Evolutionary conservation across 495 filamentous ascomycete genomes (phyloP).

Genomic region (Podospora fimiseda): DNA sequence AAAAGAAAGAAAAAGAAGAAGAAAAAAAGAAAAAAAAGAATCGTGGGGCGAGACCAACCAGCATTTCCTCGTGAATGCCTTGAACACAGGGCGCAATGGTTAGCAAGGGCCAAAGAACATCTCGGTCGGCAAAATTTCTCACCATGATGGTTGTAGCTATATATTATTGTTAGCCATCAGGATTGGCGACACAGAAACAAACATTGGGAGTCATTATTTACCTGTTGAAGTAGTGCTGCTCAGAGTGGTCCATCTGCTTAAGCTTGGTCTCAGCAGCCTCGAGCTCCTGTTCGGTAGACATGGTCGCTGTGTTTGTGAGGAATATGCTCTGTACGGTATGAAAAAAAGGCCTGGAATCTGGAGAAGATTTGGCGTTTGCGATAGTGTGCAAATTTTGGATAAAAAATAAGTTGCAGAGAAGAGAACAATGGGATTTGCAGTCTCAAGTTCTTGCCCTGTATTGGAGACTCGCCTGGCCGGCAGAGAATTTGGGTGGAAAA

Average conservation of each 20-base stretch:
- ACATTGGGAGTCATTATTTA: slow-evolving; percentile 31
- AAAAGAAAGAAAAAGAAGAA: slow-evolving; percentile 9
- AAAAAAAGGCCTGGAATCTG: no score
- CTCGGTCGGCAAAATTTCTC: slow-evolving; percentile 27
- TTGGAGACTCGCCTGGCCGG: slow-evolving; percentile 3
- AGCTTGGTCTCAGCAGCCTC: slow-evolving; percentile 46
- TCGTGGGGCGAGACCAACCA: slow-evolving; percentile 55
- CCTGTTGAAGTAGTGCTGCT: slow-evolving; percentile 98
- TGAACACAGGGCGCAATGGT: slow-evolving; percentile 12
- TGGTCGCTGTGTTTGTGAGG: slow-evolving; percentile 29
- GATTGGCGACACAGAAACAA: slow-evolving; percentile 4
- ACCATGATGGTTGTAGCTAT: slow-evolving; percentile 95
- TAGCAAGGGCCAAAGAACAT: slow-evolving; percentile 24
- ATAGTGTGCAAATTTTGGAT: no score
- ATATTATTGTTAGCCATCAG: slow-evolving; percentile 10
- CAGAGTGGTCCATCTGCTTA: slow-evolving; percentile 71
- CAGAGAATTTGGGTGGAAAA: slow-evolving; percentile 22
- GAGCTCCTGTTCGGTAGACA: slow-evolving; percentile 36
- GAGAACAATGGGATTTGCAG: slow-evolving; percentile 1
- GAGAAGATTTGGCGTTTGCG: no score
- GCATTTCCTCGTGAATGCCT: slow-evolving; percentile 98
- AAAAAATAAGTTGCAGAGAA: background rate
- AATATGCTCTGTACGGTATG: background rate
- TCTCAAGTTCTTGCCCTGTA: background rate
- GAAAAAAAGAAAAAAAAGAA: slow-evolving; percentile 11